These are phyloP conservation scores for Fusarium staphyleae DNA, from an alignment of 2,329 filamentous ascomycete genomes.

Conservation along the genomic window DNA sequence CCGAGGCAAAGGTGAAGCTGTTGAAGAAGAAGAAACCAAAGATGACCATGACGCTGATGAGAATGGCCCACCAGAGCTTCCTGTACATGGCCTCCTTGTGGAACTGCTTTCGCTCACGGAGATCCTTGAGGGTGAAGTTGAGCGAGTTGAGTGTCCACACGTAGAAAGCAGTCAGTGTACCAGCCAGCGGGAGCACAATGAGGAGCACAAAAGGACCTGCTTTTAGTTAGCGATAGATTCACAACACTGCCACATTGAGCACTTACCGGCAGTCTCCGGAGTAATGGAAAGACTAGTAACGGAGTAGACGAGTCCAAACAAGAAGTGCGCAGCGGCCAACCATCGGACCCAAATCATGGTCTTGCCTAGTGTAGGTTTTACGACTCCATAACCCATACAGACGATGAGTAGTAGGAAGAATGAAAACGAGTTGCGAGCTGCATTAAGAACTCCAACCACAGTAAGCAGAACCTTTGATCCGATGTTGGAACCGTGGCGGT, in stretches of 20 bases:
- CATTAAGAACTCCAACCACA: slow-evolving; percentile 90
- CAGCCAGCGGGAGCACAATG: slow-evolving; percentile 90
- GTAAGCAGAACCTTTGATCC: slow-evolving; percentile 87
- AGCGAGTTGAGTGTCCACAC: slow-evolving; percentile 98
- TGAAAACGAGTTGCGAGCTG: slow-evolving; percentile 94
- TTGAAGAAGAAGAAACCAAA: slow-evolving; percentile 99
- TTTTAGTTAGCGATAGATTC: slow-evolving; percentile 28
- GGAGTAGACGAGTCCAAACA: slow-evolving; percentile 93
- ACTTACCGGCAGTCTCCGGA: slow-evolving; percentile 78
- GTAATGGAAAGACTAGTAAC: slow-evolving; percentile 88
- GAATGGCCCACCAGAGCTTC: slow-evolving; percentile 98
- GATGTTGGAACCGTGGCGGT: slow-evolving; percentile 83
- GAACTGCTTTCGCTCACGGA: slow-evolving; percentile 92
- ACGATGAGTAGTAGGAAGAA: slow-evolving; percentile 98
- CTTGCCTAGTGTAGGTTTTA: slow-evolving; percentile 88
- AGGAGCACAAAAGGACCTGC: slow-evolving; percentile 86
- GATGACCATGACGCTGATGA: slow-evolving; percentile 90
- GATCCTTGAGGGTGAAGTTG: slow-evolving; percentile 92
- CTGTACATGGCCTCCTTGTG: slow-evolving; percentile 96
- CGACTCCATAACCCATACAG: slow-evolving; percentile 99
- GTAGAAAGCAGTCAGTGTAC: slow-evolving; percentile 94
- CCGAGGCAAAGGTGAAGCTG: slow-evolving; percentile 91
- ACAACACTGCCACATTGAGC: not conserved
- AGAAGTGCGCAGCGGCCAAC: slow-evolving; percentile 89
- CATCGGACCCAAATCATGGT: slow-evolving; percentile 95